Evolutionary conservation across 495 filamentous ascomycete species (phyloP), one percentile per base, ranked within the genome.

Genomic region (Polyplosphaeria fusca): DNA sequence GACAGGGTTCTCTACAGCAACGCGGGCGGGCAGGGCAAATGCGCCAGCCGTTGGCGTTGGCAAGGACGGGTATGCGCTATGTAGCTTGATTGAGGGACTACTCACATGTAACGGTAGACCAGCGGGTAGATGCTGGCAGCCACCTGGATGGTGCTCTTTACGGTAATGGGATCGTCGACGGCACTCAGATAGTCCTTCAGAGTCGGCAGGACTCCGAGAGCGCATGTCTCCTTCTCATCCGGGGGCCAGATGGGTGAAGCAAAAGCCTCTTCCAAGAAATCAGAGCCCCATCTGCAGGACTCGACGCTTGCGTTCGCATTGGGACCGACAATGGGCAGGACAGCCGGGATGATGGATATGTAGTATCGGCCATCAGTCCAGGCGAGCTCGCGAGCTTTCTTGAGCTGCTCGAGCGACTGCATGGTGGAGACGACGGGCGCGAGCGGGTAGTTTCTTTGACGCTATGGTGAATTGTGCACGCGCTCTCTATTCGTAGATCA

Each of bases 201-300:
- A 14, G 82, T 84, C 56, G 89, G 84, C 65, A 99, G 68, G 51
- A 91, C 86, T 24, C 74, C 72, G 52, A 89, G 72, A 45, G 83
- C 81, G 57, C 95, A 67, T 55, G 82, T 80, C 72, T 85, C 86
- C 76, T 96, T 97, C 70, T 86, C 84, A 46, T 80, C 74, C 28
- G 75, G 72, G 50, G 81, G 69, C 61, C 97, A 76, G 28, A 83
- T 81, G 13, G 93, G 93, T 40, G 86, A 91, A 18, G 94, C 84
- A 72, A 99, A 96, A 3, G 91, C 88, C 76, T 99, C 93, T 35
- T 94, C 92, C 32, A 99, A 77, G 69, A 99, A 99, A 23, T 96
- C 90, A 20, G 91, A 83, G 20, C 91, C 94, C 94, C 94, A 99
- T 85, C 91, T 78, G 71, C 89, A 86, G 62, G 96, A 73, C 71